Percentiles rank a stretch among this genome's conserved stretches.
Conservation (phyloP, 1,284 basidiomycete genomes). For the Phenoliferia sp. region DNA sequence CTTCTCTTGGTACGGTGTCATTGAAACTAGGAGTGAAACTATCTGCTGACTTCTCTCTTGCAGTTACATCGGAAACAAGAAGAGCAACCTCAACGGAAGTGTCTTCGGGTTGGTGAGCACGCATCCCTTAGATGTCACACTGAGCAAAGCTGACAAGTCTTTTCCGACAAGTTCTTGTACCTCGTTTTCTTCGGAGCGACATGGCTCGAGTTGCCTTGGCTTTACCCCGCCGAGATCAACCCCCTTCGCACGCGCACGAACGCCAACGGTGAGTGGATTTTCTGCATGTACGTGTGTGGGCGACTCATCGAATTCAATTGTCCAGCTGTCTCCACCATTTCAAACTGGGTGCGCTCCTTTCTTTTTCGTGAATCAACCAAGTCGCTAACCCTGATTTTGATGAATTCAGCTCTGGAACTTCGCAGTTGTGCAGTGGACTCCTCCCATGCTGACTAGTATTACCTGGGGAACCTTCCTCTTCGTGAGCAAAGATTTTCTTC, state of each 20-base stretch:
- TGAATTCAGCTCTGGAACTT: slow-evolving; percentile 11
- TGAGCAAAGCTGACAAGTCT: too few species aligned
- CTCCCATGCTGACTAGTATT: slow-evolving; percentile 29
- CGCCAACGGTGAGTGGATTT: slow-evolving; percentile 44
- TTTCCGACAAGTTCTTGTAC: background rate
- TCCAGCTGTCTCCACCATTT: slow-evolving; percentile 48
- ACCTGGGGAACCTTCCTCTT: slow-evolving; percentile 30
- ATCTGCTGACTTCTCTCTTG: too few species aligned
- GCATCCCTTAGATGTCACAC: too few species aligned
- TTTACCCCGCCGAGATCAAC: slow-evolving; percentile 50
- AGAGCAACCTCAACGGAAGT: slow-evolving; percentile 28
- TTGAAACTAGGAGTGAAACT: too few species aligned
- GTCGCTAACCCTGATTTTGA: background rate
- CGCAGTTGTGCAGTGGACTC: slow-evolving; percentile 31
- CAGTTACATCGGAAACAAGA: slow-evolving; percentile 9
- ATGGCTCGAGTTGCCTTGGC: slow-evolving; percentile 42
- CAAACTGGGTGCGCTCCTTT: slow-evolving; percentile 37
- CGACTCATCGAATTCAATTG: background rate
- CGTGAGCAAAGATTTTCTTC: background rate
- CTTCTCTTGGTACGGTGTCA: background rate
- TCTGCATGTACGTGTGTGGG: background rate
- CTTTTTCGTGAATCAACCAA: too few species aligned
- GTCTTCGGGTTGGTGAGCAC: slow-evolving; percentile 51
- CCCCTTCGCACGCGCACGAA: slow-evolving; percentile 51
- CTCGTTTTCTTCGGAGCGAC: slow-evolving; percentile 46